These are phyloP conservation scores for Fusarium marasasianum DNA, from an alignment of 2,329 filamentous ascomycete genomes.

Conservation along the genomic window DNA sequence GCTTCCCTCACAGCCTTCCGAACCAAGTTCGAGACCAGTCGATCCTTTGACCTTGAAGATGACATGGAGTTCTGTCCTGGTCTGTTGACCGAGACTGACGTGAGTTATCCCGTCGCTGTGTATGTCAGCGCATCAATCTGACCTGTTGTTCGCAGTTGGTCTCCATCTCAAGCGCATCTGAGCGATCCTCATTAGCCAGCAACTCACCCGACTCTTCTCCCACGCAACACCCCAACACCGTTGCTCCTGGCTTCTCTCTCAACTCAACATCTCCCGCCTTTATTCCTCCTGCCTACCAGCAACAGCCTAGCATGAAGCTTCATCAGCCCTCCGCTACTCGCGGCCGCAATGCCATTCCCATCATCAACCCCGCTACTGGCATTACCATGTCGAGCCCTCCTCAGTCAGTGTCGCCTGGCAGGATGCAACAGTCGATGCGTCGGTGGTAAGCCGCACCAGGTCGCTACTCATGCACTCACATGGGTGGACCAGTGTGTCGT, in stretches of 20 bases:
- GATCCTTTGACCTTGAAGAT: constrained; percentile 95
- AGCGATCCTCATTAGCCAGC: constrained; percentile 93
- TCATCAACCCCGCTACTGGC: constrained; percentile 94
- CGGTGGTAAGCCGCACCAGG: constrained; percentile 59
- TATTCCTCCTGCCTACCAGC: constrained; percentile 73
- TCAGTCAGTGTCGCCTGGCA: constrained; percentile 71
- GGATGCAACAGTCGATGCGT: constrained; percentile 66
- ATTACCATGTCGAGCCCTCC: constrained; percentile 89
- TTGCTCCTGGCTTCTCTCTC: constrained; percentile 80
- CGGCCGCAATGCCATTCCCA: constrained; percentile 93
- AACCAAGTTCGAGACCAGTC: constrained; percentile 86
- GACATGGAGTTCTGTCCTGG: constrained; percentile 95
- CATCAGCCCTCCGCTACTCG: constrained; percentile 92
- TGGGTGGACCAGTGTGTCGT: constrained; percentile 48
- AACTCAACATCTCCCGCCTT: constrained; percentile 74
- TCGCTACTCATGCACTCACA: constrained; percentile 45
- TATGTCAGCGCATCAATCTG: constrained; percentile 37
- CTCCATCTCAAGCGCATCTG: constrained; percentile 91
- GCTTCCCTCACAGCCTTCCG: constrained; percentile 81
- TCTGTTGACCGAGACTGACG: constrained; percentile 92
- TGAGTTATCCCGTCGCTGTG: constrained; percentile 61
- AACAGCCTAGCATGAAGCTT: constrained; percentile 76
- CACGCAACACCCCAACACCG: constrained; percentile 84
- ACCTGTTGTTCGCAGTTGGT: constrained; percentile 71
- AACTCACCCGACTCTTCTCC: constrained; percentile 93